These are phyloP conservation scores for Metarhizium brunneum DNA, from an alignment of 2,329 filamentous ascomycete genomes.

Conservation along the genomic window DNA sequence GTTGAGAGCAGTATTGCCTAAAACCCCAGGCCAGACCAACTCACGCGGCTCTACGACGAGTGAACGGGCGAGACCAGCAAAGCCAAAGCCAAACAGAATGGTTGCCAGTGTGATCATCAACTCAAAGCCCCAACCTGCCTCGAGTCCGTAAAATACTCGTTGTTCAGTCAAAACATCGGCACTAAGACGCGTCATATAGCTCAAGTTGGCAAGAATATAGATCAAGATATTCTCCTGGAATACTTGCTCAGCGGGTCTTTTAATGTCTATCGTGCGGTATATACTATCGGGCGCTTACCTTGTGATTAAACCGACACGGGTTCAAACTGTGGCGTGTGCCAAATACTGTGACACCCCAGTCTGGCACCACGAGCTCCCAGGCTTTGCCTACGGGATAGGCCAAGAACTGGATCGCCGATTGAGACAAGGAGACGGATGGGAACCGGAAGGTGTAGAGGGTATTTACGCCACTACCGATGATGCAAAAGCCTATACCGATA, in stretches of 20 bases:
- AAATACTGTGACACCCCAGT: conserved; percentile 18
- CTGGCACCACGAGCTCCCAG: conserved; percentile 21
- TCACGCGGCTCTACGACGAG: conserved; percentile 35
- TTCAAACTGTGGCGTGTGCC: conserved; percentile 18
- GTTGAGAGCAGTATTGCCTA: conserved; percentile 39
- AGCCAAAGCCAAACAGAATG: conserved; percentile 41
- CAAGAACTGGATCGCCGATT: conserved; percentile 30
- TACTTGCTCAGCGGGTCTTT: conserved; percentile 11
- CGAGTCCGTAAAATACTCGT: conserved; percentile 32
- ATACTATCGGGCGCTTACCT: conserved; percentile 24
- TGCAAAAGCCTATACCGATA: conserved; percentile 27
- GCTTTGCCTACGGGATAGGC: conserved; percentile 33
- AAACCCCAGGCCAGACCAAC: conserved; percentile 43
- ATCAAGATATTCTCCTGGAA: conserved; percentile 42
- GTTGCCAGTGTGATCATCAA: conserved; percentile 37
- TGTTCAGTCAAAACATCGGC: conserved; percentile 25
- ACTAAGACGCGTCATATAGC: conserved; percentile 29
- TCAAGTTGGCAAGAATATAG: conserved; percentile 46
- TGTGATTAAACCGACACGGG: conserved; percentile 28
- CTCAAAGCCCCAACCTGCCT: conserved; percentile 38
- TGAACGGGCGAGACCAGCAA: conserved; percentile 34
- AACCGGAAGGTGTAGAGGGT: conserved; percentile 30
- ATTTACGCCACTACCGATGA: conserved; percentile 27
- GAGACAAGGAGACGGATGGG: conserved; percentile 21
- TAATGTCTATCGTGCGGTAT: background rate